Conservation (phyloP, 192 early-diverging fungal genomes). For the Backusella australiensis region DNA sequence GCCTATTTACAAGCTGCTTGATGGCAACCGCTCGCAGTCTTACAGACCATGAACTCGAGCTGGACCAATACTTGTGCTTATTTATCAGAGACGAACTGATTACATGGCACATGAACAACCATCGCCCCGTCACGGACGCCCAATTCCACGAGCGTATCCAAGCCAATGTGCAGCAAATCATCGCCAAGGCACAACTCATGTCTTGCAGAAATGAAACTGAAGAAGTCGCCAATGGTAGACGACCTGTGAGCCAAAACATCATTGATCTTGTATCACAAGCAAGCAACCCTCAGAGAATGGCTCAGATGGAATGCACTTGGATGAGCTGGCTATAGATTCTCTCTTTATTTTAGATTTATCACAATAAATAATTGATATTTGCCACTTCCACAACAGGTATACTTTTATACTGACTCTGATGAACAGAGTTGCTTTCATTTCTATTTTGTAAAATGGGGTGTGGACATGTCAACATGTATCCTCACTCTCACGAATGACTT, state of each 20-base stretch:
- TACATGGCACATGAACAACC: conserved; percentile 66
- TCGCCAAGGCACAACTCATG: conserved; percentile 64
- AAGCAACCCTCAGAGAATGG: conserved; percentile 87
- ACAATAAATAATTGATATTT: no score
- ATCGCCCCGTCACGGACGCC: conserved; percentile 56
- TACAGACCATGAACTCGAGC: conserved; percentile 80
- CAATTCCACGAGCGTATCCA: conserved; percentile 66
- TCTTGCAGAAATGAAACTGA: conserved; percentile 75
- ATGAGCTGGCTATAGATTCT: conserved; percentile 75
- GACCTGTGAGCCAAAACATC: conserved; percentile 80
- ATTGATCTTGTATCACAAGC: conserved; percentile 91
- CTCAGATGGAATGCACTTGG: conserved; percentile 94
- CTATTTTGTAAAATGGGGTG: no score
- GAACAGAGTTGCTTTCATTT: no score
- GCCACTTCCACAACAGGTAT: no score
- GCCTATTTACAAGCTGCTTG: conserved; percentile 80
- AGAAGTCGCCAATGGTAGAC: conserved; percentile 49
- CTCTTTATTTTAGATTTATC: no score
- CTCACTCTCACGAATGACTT: neutral
- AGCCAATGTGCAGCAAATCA: conserved; percentile 70
- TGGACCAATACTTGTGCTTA: conserved; percentile 92
- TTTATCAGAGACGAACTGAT: conserved; percentile 95
- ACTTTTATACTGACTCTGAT: no score
- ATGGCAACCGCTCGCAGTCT: conserved; percentile 84
- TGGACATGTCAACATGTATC: neutral